phyloP scores from a whole-genome alignment of 1,139 yeast species.

The Meyerozyma carpophila region DNA sequence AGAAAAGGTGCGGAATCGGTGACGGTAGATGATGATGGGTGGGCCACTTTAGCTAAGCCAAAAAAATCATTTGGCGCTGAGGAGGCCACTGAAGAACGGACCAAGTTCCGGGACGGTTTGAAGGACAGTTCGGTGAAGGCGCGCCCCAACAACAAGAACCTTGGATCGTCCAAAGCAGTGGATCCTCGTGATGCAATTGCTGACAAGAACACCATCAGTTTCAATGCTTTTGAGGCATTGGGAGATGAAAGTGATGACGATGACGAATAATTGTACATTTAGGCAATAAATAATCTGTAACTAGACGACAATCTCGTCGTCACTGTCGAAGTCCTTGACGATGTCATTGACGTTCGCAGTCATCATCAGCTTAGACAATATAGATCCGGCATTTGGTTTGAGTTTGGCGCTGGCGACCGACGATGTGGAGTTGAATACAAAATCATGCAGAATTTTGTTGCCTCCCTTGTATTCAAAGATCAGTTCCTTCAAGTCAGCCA shows the following conservation, averaged over 20 bases:
- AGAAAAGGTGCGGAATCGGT: conserved; percentile 55
- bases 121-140: conserved; percentile 45
- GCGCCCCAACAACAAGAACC: conserved; percentile 68
- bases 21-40: conserved; percentile 68
- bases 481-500: conserved; percentile 42
- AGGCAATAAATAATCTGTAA: conserved; percentile 1
- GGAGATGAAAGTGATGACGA: conserved; percentile 57
- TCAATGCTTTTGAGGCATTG: conserved; percentile 78
- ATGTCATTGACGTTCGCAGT: conserved; percentile 32
- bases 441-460: not conserved
- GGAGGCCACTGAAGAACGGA: conserved; percentile 43
- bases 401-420: conserved; percentile 7
- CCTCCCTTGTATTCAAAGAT: conserved; percentile 17
- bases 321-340: conserved; percentile 32
- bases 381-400: conserved; percentile 19
- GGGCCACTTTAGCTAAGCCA: conserved; percentile 62
- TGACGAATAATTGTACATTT: conserved; percentile 4
- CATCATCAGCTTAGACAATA: conserved; percentile 29
- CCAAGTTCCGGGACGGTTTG: conserved; percentile 40
- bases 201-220: conserved; percentile 58
- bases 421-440: conserved; percentile 7
- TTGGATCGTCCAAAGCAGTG: conserved; percentile 68
- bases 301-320: conserved; percentile 30
- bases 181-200: conserved; percentile 67
- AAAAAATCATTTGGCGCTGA: conserved; percentile 47